Evolutionary conservation across 2,329 filamentous ascomycete species (phyloP).

Genomic region (Hyphodiscus sp.): DNA sequence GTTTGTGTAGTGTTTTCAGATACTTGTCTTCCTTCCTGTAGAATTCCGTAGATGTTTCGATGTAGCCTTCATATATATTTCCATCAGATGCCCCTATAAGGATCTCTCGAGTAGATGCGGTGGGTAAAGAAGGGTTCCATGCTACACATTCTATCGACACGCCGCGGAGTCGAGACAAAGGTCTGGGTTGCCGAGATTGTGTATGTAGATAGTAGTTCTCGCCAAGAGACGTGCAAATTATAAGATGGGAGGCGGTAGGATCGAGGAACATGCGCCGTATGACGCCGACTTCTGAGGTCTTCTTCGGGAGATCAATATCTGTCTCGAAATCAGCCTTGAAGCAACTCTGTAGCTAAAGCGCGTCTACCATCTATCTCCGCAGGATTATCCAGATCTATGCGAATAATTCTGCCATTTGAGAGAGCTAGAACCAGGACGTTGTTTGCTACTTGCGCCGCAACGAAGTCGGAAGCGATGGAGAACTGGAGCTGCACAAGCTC

Average conservation of each 20-base stretch:
- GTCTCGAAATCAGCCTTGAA: constrained; percentile 6
- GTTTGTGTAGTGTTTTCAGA: constrained; percentile 73
- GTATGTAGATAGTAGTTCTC: constrained; percentile 98
- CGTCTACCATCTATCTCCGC: constrained; percentile 83
- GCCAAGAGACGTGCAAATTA: constrained; percentile 83
- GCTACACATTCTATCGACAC: constrained; percentile 84
- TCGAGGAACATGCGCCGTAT: constrained; percentile 97
- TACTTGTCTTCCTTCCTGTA: constrained; percentile 94
- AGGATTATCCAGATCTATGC: constrained; percentile 89
- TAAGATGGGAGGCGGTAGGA: constrained; percentile 87
- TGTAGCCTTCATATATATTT: constrained; percentile 89
- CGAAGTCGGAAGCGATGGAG: constrained; percentile 89
- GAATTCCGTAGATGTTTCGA: constrained; percentile 91
- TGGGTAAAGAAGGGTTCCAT: constrained; percentile 91
- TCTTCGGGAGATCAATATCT: constrained; percentile 97
- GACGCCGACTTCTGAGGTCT: constrained; percentile 80
- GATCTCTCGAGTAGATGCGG: constrained; percentile 90
- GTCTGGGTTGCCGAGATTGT: constrained; percentile 81
- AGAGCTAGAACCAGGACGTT: constrained; percentile 92
- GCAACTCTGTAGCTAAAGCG: background rate
- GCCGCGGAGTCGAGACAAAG: constrained; percentile 74
- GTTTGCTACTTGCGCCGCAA: constrained; percentile 93
- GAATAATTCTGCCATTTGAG: constrained; percentile 83
- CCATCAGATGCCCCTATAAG: constrained; percentile 88
- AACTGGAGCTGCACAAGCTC: constrained; percentile 91